These are phyloP conservation scores for Penicillium egyptiacum DNA, from an alignment of 495 filamentous ascomycete species.

Conservation along the genomic window DNA sequence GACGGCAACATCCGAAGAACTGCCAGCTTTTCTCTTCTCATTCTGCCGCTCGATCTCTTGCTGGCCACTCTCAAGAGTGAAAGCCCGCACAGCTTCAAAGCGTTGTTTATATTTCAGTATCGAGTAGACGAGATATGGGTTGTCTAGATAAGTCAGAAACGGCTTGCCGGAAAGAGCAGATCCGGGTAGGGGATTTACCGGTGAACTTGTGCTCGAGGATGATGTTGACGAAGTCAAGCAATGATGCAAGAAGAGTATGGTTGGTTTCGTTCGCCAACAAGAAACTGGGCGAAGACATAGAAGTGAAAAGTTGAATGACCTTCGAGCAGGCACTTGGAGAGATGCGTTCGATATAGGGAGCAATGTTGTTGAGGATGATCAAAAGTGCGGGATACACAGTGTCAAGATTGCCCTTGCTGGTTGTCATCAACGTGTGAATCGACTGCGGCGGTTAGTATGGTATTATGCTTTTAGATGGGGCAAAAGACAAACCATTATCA, in stretches of 20 bases:
- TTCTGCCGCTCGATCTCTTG: conserved; percentile 86
- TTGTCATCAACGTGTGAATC: conserved; percentile 87
- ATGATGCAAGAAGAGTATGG: conserved; percentile 72
- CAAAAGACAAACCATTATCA: conserved; percentile 66
- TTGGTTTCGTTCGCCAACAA: conserved; percentile 95
- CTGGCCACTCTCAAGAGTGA: conserved; percentile 93
- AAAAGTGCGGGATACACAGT: conserved; percentile 92
- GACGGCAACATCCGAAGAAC: conserved; percentile 29
- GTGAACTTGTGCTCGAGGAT: conserved; percentile 89
- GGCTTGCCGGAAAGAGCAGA: not conserved
- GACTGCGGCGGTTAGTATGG: conserved; percentile 60
- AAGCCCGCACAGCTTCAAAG: conserved; percentile 85
- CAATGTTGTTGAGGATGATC: conserved; percentile 90
- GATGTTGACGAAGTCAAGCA: conserved; percentile 89
- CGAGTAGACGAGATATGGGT: conserved; percentile 78
- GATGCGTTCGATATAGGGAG: conserved; percentile 76
- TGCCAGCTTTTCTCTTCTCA: conserved; percentile 69
- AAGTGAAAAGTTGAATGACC: conserved; percentile 84
- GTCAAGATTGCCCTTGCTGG: conserved; percentile 85
- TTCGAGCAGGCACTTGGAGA: conserved; percentile 75
- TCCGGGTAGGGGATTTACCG: conserved; percentile 51
- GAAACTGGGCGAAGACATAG: conserved; percentile 93
- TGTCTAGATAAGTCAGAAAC: conserved; percentile 53
- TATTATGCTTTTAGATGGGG: not conserved
- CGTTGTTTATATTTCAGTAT: conserved; percentile 76